phyloP scores from a whole-genome alignment of 805 yeast genomes.

The Kazachstania psychrophila region DNA sequence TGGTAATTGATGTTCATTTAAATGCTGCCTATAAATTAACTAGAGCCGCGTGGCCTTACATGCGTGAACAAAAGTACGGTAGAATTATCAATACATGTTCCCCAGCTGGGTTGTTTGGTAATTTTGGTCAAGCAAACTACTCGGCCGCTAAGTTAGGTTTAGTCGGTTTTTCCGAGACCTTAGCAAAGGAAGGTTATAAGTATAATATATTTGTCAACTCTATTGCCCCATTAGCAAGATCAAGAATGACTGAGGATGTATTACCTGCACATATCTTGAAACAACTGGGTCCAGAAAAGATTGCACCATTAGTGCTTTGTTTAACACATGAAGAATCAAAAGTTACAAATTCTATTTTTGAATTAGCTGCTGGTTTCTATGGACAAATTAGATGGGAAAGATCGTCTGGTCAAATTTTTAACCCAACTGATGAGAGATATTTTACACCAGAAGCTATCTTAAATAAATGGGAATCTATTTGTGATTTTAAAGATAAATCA shows the following conservation, averaged over 20 bases:
- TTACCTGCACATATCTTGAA: constrained; percentile 79
- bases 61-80: constrained; percentile 78
- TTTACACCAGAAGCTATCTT: constrained; percentile 83
- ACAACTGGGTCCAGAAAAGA: constrained; percentile 73
- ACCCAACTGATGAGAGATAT: constrained; percentile 48
- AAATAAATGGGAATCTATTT: constrained; percentile 51
- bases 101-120: constrained; percentile 95
- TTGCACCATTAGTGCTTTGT: constrained; percentile 84
- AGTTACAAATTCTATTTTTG: constrained; percentile 70
- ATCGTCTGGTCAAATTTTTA: constrained; percentile 75
- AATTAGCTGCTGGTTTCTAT: constrained; percentile 89
- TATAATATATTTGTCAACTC: constrained; percentile 77
- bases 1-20: constrained; percentile 79
- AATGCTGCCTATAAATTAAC: constrained; percentile 82
- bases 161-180: constrained; percentile 86
- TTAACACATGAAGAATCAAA: constrained; percentile 57
- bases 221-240: constrained; percentile 91
- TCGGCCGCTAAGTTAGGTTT: constrained; percentile 87
- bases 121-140: constrained; percentile 94
- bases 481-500: constrained; percentile 50
- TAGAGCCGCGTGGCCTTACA: constrained; percentile 85
- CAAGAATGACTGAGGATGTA: constrained; percentile 90
- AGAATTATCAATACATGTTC: constrained; percentile 89
- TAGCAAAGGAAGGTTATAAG: constrained; percentile 87
- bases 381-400: constrained; percentile 94